These are phyloP conservation scores for Pholiota conissans DNA, from an alignment of 768 basidiomycete genomes.

Conservation along the genomic window DNA sequence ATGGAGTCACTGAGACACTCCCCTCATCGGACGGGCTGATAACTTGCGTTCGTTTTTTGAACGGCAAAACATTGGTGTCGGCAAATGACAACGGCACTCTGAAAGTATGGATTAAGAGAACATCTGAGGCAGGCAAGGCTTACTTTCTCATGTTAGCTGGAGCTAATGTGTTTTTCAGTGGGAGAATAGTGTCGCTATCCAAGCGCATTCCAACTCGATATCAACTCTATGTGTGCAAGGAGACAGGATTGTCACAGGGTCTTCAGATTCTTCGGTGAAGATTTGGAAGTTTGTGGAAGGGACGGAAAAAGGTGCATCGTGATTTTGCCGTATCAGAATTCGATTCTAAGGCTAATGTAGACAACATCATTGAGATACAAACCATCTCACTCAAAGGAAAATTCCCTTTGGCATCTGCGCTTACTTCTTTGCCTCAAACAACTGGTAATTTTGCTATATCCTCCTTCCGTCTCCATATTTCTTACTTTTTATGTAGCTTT, in stretches of 20 bases:
- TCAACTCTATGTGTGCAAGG: slow-evolving; percentile 60
- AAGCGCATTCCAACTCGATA: slow-evolving; percentile 71
- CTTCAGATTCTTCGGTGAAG: slow-evolving; percentile 80
- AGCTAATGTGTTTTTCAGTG: slow-evolving; percentile 48
- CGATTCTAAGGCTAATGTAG: slow-evolving; percentile 20
- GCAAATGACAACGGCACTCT: slow-evolving; percentile 78
- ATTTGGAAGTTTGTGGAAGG: slow-evolving; percentile 56
- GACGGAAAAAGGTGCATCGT: slow-evolving; percentile 29
- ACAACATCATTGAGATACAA: slow-evolving; percentile 48
- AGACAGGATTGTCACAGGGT: slow-evolving; percentile 65
- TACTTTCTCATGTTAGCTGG: slow-evolving; percentile 14
- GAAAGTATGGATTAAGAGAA: slow-evolving; percentile 57
- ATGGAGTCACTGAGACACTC: slow-evolving; percentile 67
- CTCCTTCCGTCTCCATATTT: slow-evolving; percentile 7
- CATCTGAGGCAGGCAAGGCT: slow-evolving; percentile 37
- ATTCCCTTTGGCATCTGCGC: slow-evolving; percentile 72
- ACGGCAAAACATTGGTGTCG: slow-evolving; percentile 53
- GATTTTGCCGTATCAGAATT: neutral
- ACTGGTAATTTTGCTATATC: slow-evolving; percentile 42
- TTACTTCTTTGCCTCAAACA: slow-evolving; percentile 65
- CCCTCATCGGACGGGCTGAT: slow-evolving; percentile 74
- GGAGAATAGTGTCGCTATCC: slow-evolving; percentile 38
- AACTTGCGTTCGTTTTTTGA: slow-evolving; percentile 73
- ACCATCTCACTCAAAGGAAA: slow-evolving; percentile 61
- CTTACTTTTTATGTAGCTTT: slow-evolving; percentile 38